A percentile compares a stretch with the other conserved stretches of the same genome.
These are phyloP conservation scores for Zarea fungicola DNA, from an alignment of 2,329 filamentous ascomycete genomes.

Conservation along the genomic window DNA sequence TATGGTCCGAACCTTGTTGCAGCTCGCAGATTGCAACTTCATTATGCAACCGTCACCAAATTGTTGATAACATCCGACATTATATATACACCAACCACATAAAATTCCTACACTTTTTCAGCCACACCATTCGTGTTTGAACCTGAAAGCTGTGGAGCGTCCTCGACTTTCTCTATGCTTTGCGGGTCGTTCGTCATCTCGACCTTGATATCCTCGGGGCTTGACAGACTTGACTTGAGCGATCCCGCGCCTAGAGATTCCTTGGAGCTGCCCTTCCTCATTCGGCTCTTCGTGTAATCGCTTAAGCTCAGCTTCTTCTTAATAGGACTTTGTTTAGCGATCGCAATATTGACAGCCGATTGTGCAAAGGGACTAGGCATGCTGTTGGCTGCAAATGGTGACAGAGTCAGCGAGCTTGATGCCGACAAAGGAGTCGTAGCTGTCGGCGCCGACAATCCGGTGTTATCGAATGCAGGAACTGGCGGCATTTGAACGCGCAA, in stretches of 20 bases:
- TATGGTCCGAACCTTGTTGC: conserved; percentile 9
- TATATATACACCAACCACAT: conserved; percentile 8
- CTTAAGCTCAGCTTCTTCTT: conserved; percentile 65
- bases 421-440: conserved; percentile 44
- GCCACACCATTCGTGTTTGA: conserved; percentile 16
- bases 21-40: conserved; percentile 6
- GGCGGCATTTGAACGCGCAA: conserved; percentile 53
- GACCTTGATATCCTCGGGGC: conserved; percentile 32
- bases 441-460: conserved; percentile 28
- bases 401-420: conserved; percentile 39
- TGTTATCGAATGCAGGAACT: conserved; percentile 44
- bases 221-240: conserved; percentile 30
- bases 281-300: conserved; percentile 54
- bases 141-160: conserved; percentile 19
- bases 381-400: conserved; percentile 41
- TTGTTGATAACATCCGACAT: conserved; percentile 1
- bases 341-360: conserved; percentile 37
- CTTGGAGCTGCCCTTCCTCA: conserved; percentile 47
- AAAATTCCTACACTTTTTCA: conserved; percentile 9
- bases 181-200: conserved; percentile 29
- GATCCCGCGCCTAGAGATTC: conserved; percentile 22
- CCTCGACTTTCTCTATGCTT: conserved; percentile 24
- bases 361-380: conserved; percentile 40
- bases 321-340: conserved; percentile 51
- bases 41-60: conserved; percentile 5